Evolutionary conservation across 2,329 filamentous ascomycete genomes (phyloP).

Genomic region (Monilinia aucupariae): DNA sequence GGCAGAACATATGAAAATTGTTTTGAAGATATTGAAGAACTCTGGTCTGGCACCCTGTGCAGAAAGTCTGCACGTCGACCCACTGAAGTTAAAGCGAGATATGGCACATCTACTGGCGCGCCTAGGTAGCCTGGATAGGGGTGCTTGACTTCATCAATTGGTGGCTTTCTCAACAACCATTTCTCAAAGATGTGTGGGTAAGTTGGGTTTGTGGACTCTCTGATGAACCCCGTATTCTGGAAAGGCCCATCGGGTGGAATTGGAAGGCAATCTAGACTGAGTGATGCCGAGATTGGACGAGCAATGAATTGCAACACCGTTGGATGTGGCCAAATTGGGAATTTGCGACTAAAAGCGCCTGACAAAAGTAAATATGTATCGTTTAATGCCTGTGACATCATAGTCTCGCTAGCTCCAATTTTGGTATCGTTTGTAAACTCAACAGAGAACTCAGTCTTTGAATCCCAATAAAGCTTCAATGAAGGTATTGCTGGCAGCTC

Average conservation of each 20-base stretch:
- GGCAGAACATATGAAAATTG: constrained; percentile 44
- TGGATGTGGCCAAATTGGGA: constrained; percentile 22
- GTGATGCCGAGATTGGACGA: neutral
- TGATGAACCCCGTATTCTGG: constrained; percentile 23
- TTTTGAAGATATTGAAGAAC: constrained; percentile 23
- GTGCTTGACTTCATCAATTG: constrained; percentile 38
- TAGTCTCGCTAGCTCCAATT: neutral
- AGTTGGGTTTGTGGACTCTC: constrained; percentile 22
- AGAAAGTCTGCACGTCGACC: constrained; percentile 56
- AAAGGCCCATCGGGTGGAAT: neutral
- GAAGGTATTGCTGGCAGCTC: constrained; percentile 22
- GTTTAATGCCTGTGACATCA: constrained; percentile 7
- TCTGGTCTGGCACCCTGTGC: constrained; percentile 36
- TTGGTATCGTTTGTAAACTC: neutral
- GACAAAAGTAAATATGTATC: constrained; percentile 27
- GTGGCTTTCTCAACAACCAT: constrained; percentile 43
- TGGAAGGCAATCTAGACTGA: neutral
- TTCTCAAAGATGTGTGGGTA: constrained; percentile 38
- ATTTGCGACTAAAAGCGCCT: constrained; percentile 25
- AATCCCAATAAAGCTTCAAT: constrained; percentile 32
- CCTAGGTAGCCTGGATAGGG: constrained; percentile 37
- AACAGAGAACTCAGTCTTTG: constrained; percentile 22
- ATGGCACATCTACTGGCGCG: constrained; percentile 42
- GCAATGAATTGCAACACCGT: constrained; percentile 24
- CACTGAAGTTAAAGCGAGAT: constrained; percentile 46